Evolutionary conservation across 176 grass and related monocot species (phyloP).

Genomic region (Hyparrhenia diplandra): DNA sequence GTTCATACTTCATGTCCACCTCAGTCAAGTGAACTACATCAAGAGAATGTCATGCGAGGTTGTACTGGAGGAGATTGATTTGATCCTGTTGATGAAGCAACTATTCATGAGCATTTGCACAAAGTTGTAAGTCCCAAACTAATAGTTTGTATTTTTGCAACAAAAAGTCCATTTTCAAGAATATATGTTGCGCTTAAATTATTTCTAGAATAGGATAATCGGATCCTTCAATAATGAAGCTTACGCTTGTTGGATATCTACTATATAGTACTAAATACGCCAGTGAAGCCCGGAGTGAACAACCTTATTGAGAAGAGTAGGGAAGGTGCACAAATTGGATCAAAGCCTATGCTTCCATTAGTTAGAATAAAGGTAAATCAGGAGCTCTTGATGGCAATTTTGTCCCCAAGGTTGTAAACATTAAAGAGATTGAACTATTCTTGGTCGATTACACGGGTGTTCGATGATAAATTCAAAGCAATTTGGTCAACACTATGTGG

Average conservation of each 20-base stretch:
- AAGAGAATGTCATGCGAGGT: slow-evolving; percentile 44
- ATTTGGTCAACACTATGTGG: slow-evolving; percentile 81
- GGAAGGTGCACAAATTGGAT: slow-evolving; percentile 28
- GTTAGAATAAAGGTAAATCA: slow-evolving; percentile 77
- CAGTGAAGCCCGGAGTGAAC: slow-evolving; percentile 28
- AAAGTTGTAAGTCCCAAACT: slow-evolving; percentile 52
- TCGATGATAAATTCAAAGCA: slow-evolving; percentile 60
- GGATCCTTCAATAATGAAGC: background rate
- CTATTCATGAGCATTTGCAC: slow-evolving; percentile 60
- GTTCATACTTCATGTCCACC: background rate
- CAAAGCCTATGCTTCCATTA: slow-evolving; percentile 55
- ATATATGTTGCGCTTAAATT: background rate
- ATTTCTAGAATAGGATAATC: background rate
- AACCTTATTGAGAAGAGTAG: slow-evolving; percentile 70
- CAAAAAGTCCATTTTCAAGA: background rate
- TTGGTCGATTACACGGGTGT: slow-evolving; percentile 63
- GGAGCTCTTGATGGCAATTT: background rate
- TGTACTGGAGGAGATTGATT: slow-evolving; percentile 60
- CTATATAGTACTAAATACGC: background rate
- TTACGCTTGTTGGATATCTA: slow-evolving; percentile 10
- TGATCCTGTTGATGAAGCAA: slow-evolving; percentile 49
- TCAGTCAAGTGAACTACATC: background rate
- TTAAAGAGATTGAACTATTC: background rate
- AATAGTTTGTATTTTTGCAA: background rate
- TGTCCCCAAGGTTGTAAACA: background rate